Evolutionary conservation across 306 rosid genomes (phyloP).

Genomic region (Casuarina cunninghamiana): DNA sequence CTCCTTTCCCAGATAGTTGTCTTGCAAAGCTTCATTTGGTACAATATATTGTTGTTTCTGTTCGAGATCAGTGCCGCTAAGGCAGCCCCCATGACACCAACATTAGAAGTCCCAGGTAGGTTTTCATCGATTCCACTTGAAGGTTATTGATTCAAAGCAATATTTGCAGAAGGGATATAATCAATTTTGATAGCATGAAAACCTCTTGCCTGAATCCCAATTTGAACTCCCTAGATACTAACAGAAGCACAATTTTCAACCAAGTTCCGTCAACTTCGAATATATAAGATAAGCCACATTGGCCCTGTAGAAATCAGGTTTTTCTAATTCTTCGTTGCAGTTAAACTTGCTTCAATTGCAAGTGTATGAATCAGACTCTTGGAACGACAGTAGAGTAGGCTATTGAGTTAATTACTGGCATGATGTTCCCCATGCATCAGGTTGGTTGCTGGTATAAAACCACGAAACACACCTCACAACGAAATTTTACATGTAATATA

Average conservation of each 20-base stretch:
- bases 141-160: conserved; percentile 12
- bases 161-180: conserved; percentile 3
- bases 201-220: conserved; percentile 13
- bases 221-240: conserved; percentile 18
- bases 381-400: background rate
- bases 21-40: conserved; percentile 89
- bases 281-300: conserved; percentile 30
- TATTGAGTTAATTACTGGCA: background rate
- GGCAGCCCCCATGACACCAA: conserved; percentile 51
- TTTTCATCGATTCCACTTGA: conserved; percentile 17
- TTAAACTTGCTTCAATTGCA: conserved; percentile 21
- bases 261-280: conserved; percentile 31
- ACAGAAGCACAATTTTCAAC: conserved; percentile 24
- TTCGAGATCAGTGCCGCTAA: conserved; percentile 73
- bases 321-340: conserved; percentile 17
- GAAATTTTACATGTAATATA: background rate
- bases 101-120: conserved; percentile 68
- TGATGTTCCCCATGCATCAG: conserved; percentile 6
- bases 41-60: conserved; percentile 72
- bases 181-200: conserved; percentile 4
- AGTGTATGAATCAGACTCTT: background rate
- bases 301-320: conserved; percentile 30
- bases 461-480: background rate
- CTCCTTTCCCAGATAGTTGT: conserved; percentile 77
- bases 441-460: background rate